Percentiles rank a stretch among this genome's conserved stretches.
Evolutionary conservation across 2,329 filamentous ascomycete genomes (phyloP).

Genomic region (Aureobasidium uvarum): DNA sequence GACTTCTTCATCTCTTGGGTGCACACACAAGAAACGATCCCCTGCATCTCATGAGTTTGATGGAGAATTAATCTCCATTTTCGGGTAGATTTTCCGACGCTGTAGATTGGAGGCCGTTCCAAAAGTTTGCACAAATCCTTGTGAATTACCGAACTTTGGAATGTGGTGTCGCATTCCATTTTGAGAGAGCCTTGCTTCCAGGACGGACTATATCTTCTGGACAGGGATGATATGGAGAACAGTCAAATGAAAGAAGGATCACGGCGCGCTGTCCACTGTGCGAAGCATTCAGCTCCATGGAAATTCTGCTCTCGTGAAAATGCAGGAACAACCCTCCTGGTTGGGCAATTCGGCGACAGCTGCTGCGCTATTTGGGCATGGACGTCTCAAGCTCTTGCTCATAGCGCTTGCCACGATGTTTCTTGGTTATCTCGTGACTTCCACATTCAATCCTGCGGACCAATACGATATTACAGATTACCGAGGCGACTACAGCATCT

Average conservation of each 20-base stretch:
- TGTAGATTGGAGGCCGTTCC: conserved; percentile 2
- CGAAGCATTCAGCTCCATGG: not conserved
- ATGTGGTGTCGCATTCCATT: conserved; percentile 22
- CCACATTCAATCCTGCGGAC: conserved; percentile 30
- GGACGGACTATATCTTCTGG: not conserved
- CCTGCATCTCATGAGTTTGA: conserved; percentile 21
- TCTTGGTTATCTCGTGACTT: conserved; percentile 37
- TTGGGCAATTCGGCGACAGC: conserved; percentile 9
- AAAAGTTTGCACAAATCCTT: conserved; percentile 16
- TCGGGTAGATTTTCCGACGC: not conserved
- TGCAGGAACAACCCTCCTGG: conserved; percentile 28
- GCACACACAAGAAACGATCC: conserved; percentile 13
- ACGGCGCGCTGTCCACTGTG: not conserved
- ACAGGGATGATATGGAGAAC: conserved; percentile 1
- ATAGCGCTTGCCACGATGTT: conserved; percentile 34
- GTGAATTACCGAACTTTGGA: conserved; percentile 12
- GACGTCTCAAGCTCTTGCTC: conserved; percentile 32
- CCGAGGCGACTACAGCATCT: conserved; percentile 28
- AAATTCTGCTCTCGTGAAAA: not conserved
- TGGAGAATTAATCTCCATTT: conserved; percentile 17
- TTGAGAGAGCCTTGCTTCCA: conserved; percentile 19
- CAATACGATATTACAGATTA: conserved; percentile 11
- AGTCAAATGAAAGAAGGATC: conserved; percentile 8
- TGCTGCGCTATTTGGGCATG: conserved; percentile 26
- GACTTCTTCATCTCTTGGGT: conserved; percentile 23